Percentiles rank a stretch among this genome's conserved stretches.
Evolutionary conservation across 768 basidiomycete genomes (phyloP).

Genomic region (Phylloporus sp.): DNA sequence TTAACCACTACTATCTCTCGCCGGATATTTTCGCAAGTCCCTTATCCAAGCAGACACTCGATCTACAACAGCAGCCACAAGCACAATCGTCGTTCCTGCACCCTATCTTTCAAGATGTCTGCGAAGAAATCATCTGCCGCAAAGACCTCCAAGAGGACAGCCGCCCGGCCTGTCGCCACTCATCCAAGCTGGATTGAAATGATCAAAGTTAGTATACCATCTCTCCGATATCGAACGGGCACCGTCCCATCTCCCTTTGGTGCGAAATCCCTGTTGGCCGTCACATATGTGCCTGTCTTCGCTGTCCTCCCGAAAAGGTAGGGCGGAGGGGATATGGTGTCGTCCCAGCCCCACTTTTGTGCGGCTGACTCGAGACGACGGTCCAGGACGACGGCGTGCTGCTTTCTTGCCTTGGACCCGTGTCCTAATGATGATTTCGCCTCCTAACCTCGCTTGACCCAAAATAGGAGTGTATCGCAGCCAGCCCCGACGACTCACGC

Average conservation of each 20-base stretch:
- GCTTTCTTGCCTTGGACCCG: conserved; percentile 5
- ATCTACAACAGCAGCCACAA: conserved; percentile 15
- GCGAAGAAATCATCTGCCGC: conserved; percentile 45
- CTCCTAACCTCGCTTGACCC: conserved; percentile 19
- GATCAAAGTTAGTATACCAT: conserved; percentile 59
- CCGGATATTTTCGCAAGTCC: conserved; percentile 19
- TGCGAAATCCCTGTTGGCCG: conserved; percentile 1
- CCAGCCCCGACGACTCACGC: conserved; percentile 70
- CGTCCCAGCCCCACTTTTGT: conserved; percentile 4
- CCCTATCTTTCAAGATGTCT: conserved; percentile 26
- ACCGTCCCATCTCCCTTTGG: conserved; percentile 12
- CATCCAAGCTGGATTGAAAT: conserved; percentile 68
- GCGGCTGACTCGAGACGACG: conserved; percentile 12
- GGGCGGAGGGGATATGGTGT: conserved; percentile 34
- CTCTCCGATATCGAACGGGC: conserved; percentile 9
- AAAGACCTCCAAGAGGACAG: conserved; percentile 37
- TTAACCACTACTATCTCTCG: conserved; percentile 47
- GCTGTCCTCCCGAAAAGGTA: conserved; percentile 33
- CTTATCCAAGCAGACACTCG: conserved; percentile 12
- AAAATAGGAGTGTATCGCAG: conserved; percentile 75
- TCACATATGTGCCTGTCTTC: conserved; percentile 6
- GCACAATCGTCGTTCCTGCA: conserved; percentile 6
- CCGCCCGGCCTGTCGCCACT: conserved; percentile 28
- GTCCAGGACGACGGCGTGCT: background rate
- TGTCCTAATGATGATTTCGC: conserved; percentile 6